Base-by-base conservation (phyloP, 768 basidiomycete species). In the Leccinellum rugosiceps region DNA sequence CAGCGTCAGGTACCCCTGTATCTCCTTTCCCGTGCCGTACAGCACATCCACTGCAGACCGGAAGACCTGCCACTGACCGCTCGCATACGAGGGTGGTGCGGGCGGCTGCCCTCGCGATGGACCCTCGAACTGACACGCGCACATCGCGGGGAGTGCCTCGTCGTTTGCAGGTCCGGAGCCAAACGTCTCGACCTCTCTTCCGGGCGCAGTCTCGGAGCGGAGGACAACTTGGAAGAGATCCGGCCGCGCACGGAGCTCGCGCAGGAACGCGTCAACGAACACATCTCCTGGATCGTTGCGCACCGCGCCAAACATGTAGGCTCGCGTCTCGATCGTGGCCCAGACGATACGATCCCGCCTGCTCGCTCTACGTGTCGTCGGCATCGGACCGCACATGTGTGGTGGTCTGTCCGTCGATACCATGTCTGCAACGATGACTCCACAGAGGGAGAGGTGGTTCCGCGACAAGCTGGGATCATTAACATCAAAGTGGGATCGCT, bases 301-400 rank as follows among this genome's bases (percentile, higher is more conserved):
- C 26, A 74, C 25, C 6, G 72, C 74, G 2, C 74, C 72, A 28
- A 74, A 74, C 52, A 74, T 62, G 53, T 69, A 64, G 4, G 59
- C 52, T 9, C 72, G 63, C 2, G 15, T 10, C 32, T 71, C 63
- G 17, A 65, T 0, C 51, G 72, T 62, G 9, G 44, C 43, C 72
- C 72, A 74, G 7, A 62, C 60, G 17, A 66, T 55, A 47, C 50
- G 56, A 21, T 60, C 66, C 2, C 49, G 56, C 28, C 31, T 55
- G 21, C 44, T 61, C 8, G 63, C 63, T 46, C 32, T 58, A 21
- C 46, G 53, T 3, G 17, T 8, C 4, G 58, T 56, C 3, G 58
- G 65, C 0, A 60, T 9, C 11, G 62, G 57, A 2, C 56, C 53
- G 25, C 13, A 15, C 50, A 60, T 28, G 0, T 32, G 17, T 21